Evolutionary conservation across 2,329 filamentous ascomycete genomes (phyloP), one percentile per base, ranked within the genome.

Genomic region (Davidsoniella virescens): DNA sequence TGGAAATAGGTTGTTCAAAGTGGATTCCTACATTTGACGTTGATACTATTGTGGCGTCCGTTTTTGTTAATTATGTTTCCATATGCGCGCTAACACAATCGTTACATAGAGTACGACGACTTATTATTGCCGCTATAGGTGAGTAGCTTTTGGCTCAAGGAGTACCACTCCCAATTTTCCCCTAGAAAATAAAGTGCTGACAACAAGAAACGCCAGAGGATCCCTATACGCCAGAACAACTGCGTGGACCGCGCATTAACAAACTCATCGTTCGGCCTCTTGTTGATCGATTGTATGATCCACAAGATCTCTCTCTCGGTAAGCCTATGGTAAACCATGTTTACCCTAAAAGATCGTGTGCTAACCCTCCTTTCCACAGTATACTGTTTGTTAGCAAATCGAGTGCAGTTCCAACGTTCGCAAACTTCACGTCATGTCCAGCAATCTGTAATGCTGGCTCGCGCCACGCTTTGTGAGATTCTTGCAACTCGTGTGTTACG

Each of bases 321-420:
- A 63, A 33, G 64, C 43, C 10, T 7, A 33, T 33, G 29, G 14
- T 8, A 6, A n/a, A 17, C 5, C n/a, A 17, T 4, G 9, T 5
- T 9, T 6, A 25, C 23, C n/a, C 25, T 20, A 23, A 8, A 39
- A 5, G 37, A 36, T 14, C 43, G 33, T 17, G 16, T 38, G 41
- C 40, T 40, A 33, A 54, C 38, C 7, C 51, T 14, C 12, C 16
- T 20, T 10, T 26, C 12, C 5, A 25, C 55, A 76, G 78, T 84
- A 0, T 85, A 84, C 59, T 84, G 80, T 60, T 66, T 86, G 18
- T 69, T 86, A 23, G 80, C 82, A 52, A 85, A 86, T 57, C 71
- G 79, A 12, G 72, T 79, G 50, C 78, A 84, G 54, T 85, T 85
- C 58, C 67, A 83, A 29, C 73, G 78, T 41, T 78, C 84, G 57